These are phyloP conservation scores for Sporodiniella umbellata DNA, from an alignment of 371 early-diverging fungal genomes.

Conservation along the genomic window DNA sequence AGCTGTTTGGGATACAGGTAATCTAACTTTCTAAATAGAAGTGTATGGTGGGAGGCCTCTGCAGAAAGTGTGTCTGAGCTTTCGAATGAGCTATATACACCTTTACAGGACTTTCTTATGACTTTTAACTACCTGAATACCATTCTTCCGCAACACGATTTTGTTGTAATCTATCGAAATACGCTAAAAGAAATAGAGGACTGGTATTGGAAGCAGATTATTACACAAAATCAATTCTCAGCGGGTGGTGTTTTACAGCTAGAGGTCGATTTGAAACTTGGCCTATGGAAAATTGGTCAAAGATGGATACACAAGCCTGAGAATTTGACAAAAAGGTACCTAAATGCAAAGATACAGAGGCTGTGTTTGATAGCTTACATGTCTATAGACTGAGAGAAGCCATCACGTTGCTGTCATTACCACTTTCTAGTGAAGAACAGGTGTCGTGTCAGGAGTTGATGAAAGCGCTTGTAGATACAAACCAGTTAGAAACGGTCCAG, in stretches of 20 bases:
- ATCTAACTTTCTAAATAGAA: slow-evolving; percentile 6
- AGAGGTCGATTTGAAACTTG: slow-evolving; percentile 51
- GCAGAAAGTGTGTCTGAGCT: slow-evolving; percentile 29
- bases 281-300: slow-evolving; percentile 54
- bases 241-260: slow-evolving; percentile 51
- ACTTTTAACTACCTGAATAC: slow-evolving; percentile 45
- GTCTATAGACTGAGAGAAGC: slow-evolving; percentile 42
- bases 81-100: slow-evolving; percentile 60
- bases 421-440: slow-evolving; percentile 23
- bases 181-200: slow-evolving; percentile 58
- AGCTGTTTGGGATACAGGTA: neutral
- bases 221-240: slow-evolving; percentile 59
- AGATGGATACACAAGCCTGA: slow-evolving; percentile 55
- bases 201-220: slow-evolving; percentile 57
- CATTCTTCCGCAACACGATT: slow-evolving; percentile 45
- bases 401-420: slow-evolving; percentile 34
- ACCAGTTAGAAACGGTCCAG: slow-evolving; percentile 17
- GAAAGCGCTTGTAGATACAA: slow-evolving; percentile 38
- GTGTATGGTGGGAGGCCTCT: slow-evolving; percentile 29
- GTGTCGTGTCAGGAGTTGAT: slow-evolving; percentile 38
- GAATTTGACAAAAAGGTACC: slow-evolving; percentile 48
- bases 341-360: neutral
- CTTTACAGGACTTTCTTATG: slow-evolving; percentile 49
- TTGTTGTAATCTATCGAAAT: slow-evolving; percentile 41
- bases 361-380: neutral